Percentiles rank a stretch among this genome's conserved stretches.
These are phyloP conservation scores for Cryoendolithus antarcticus DNA, from an alignment of 2,329 filamentous ascomycete genomes.

Conservation along the genomic window DNA sequence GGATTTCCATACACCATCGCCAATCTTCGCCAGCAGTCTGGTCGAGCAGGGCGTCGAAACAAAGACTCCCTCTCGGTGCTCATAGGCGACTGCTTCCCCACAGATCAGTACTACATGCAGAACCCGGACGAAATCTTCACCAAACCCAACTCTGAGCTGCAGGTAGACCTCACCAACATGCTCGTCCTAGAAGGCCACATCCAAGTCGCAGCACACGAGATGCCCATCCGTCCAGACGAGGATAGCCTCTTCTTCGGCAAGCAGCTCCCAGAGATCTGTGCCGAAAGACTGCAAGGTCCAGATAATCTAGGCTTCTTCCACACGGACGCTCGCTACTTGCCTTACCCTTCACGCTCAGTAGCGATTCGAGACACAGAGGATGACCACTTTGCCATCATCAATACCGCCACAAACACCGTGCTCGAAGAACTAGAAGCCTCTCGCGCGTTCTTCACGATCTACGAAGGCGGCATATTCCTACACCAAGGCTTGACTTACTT, in stretches of 20 bases:
- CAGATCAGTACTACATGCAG: constrained; percentile 94
- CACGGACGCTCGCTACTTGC: constrained; percentile 77
- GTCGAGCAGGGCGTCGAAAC: constrained; percentile 79
- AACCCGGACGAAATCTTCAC: constrained; percentile 91
- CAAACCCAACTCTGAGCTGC: constrained; percentile 75
- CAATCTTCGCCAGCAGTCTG: constrained; percentile 88
- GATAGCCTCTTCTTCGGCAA: constrained; percentile 71
- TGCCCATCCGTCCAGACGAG: constrained; percentile 70
- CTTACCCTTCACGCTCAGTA: constrained; percentile 69
- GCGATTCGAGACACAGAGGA: constrained; percentile 83
- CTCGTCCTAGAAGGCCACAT: constrained; percentile 86
- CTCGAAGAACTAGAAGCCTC: constrained; percentile 94
- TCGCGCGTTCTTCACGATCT: constrained; percentile 88
- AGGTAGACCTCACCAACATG: constrained; percentile 85
- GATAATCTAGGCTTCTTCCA: constrained; percentile 79
- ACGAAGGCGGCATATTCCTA: constrained; percentile 92
- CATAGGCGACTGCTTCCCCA: constrained; percentile 77
- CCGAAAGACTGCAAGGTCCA: constrained; percentile 53
- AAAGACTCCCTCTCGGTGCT: constrained; percentile 86
- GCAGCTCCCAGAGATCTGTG: constrained; percentile 57
- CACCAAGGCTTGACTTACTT: constrained; percentile 92
- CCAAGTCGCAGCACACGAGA: constrained; percentile 89
- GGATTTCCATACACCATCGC: constrained; percentile 94
- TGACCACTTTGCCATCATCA: constrained; percentile 86
- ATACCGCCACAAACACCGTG: constrained; percentile 70